Conservation (phyloP, 2,329 filamentous ascomycete species). For the Ambrosiella beaveri region DNA sequence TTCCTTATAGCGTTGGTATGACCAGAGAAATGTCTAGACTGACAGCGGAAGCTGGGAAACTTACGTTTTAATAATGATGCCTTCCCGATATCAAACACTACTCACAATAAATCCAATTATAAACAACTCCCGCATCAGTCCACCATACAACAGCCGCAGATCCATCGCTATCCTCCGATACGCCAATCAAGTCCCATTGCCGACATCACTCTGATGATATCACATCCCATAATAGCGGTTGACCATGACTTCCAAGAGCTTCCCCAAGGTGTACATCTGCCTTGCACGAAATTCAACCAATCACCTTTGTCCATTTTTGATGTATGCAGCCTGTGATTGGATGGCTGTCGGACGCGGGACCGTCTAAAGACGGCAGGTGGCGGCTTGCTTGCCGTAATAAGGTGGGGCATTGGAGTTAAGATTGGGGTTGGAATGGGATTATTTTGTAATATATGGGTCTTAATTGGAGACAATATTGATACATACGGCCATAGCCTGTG, state of each 20-base stretch:
- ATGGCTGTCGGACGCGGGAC: neutral
- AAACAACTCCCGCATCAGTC: too few species aligned
- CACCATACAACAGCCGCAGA: neutral
- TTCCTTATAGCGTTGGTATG: too few species aligned
- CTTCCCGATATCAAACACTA: too few species aligned
- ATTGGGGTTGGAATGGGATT: neutral
- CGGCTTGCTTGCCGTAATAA: neutral
- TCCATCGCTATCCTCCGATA: neutral
- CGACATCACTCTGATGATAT: neutral
- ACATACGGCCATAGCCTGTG: conserved; percentile 10
- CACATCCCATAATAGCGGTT: neutral
- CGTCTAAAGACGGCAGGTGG: neutral
- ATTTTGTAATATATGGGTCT: neutral
- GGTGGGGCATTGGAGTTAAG: neutral
- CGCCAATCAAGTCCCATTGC: neutral
- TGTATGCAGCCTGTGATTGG: neutral
- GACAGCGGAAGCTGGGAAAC: too few species aligned
- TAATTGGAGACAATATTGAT: neutral
- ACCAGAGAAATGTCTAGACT: too few species aligned
- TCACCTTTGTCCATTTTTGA: neutral
- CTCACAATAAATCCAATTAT: too few species aligned
- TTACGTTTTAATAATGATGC: too few species aligned
- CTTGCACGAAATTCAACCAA: neutral
- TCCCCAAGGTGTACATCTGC: neutral
- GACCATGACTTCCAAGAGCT: neutral